Evolutionary conservation across 805 yeast species (phyloP), one percentile per base, ranked within the genome.

Genomic region (Komagataella mondaviorum): DNA sequence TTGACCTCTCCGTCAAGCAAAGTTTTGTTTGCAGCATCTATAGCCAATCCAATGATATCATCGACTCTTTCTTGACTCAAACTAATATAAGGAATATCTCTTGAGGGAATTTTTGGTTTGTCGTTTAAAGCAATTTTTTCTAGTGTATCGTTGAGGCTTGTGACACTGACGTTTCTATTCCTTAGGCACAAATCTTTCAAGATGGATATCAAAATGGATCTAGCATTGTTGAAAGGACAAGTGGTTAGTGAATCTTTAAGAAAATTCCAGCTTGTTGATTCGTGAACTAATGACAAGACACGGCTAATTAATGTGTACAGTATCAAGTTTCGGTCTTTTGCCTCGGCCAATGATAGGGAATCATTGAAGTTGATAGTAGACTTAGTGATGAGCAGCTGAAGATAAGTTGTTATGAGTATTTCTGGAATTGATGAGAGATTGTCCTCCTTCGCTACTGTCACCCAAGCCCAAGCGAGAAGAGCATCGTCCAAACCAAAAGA

Each of bases 151-250:
- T 30, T 30, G 14, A 30, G 39, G 8, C 12, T 30, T 8, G 39
- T 10, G 4, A 30, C 39, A 30, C 14, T 30, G 14, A 30, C 8
- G 14, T 8, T 30, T 10, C 39, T 30, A 30, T 10, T 30, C 5
- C 39, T 30, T 30, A 30, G 39, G 39, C 39, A 30, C 5, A 88
- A 70, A 57, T 83, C 88, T 62, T 84, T 88, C 59, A 88, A 72
- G 22, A 88, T 79, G 3, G 83, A 78, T 16, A 88, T 74, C 44
- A 80, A 66, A 3, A 80, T 80, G 22, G 83, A 71, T 57, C 80
- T 80, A 20, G 78, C 76, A 45, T 76, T 75, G 45, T 73, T 79
- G 59, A 73, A 78, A 1, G 93, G 90, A 59, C 91, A 85, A 50
- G 76, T 70, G 24, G 70, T 67, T 49, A 91, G 69, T 0, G 88